A percentile compares a stretch with the other conserved stretches of the same genome.
These are phyloP conservation scores for Primulina eburnea DNA, from an alignment of 257 asterid species.

Conservation along the genomic window DNA sequence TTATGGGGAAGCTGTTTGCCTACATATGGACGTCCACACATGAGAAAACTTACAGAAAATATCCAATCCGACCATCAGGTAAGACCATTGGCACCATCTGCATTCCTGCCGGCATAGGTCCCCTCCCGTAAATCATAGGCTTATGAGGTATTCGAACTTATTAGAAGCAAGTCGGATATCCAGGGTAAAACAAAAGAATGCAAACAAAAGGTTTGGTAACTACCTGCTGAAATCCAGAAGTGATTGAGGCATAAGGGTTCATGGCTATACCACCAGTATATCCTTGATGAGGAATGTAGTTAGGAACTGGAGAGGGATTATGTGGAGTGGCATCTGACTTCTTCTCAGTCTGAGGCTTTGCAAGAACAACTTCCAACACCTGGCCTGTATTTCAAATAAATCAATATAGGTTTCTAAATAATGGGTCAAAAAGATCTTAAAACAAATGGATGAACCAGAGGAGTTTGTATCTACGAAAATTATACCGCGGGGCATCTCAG, in stretches of 20 bases:
- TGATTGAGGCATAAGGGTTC: slow-evolving; percentile 65
- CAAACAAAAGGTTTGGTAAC: neutral
- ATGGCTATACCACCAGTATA: slow-evolving; percentile 73
- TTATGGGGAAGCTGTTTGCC: neutral
- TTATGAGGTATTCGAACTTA: slow-evolving; percentile 32
- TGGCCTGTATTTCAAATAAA: slow-evolving; percentile 56
- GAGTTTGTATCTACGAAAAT: neutral
- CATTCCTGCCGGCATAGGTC: slow-evolving; percentile 98
- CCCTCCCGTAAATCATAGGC: slow-evolving; percentile 96
- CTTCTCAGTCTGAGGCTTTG: slow-evolving; percentile 92
- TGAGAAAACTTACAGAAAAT: slow-evolving; percentile 75
- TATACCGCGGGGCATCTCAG: neutral
- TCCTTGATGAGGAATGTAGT: slow-evolving; percentile 79
- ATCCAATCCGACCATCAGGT: slow-evolving; percentile 96
- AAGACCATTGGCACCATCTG: slow-evolving; percentile 99
- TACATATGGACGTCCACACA: neutral
- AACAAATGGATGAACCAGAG: neutral
- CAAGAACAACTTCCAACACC: slow-evolving; percentile 78
- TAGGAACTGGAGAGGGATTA: slow-evolving; percentile 48
- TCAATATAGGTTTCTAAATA: slow-evolving; percentile 13
- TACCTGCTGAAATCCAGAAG: slow-evolving; percentile 89
- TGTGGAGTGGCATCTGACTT: slow-evolving; percentile 63
- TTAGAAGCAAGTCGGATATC: slow-evolving; percentile 14
- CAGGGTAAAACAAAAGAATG: slow-evolving; percentile 3
- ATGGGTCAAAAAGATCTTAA: neutral